Evolutionary conservation across 2,329 filamentous ascomycete genomes (phyloP).

Genomic region (Beauveria asiatica): DNA sequence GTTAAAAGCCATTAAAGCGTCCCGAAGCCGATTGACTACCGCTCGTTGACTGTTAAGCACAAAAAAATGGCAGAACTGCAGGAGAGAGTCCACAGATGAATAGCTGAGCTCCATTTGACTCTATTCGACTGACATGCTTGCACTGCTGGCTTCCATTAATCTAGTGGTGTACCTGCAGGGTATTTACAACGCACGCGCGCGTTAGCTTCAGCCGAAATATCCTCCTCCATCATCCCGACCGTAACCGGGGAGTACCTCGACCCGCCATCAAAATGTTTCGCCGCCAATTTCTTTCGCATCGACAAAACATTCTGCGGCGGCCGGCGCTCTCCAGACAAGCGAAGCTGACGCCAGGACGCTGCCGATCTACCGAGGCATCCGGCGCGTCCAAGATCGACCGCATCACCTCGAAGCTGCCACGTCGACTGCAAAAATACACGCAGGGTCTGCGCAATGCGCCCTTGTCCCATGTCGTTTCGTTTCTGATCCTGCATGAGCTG

Average conservation of each 20-base stretch:
- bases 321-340: background rate
- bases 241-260: background rate
- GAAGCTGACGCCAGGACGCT: background rate
- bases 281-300: conserved; percentile 15
- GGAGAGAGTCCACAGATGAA: background rate
- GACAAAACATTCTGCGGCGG: conserved; percentile 15
- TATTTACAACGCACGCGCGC: background rate
- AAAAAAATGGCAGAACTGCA: background rate
- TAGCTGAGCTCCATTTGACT: background rate
- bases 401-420: conserved; percentile 50
- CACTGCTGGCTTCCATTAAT: background rate
- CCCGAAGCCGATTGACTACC: too few relatives aligned
- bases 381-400: conserved; percentile 31
- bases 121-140: background rate
- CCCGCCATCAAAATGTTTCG: conserved; percentile 19
- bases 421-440: conserved; percentile 60
- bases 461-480: conserved; percentile 73
- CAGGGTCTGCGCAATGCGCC: conserved; percentile 65
- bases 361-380: conserved; percentile 20
- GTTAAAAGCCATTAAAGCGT: too few relatives aligned
- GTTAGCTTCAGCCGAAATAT: background rate
- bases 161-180: background rate
- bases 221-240: background rate
- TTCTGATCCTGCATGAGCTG: conserved; percentile 84
- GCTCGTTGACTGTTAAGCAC: too few relatives aligned